These are phyloP conservation scores for Apiotrichum veenhuisii DNA, from an alignment of 1,284 basidiomycete species.

Conservation along the genomic window DNA sequence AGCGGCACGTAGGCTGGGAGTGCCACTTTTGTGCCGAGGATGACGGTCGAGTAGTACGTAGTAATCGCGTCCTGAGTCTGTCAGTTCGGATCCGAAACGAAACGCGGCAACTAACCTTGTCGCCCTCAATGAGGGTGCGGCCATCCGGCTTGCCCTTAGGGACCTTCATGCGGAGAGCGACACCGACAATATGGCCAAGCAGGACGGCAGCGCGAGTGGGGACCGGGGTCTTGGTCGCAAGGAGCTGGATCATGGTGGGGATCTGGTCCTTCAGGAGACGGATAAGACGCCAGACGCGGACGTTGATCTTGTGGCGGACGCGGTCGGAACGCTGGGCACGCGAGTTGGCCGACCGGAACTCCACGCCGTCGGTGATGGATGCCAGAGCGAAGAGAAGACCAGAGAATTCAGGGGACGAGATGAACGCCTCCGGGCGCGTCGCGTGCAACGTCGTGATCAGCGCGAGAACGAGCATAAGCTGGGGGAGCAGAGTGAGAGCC, in stretches of 20 bases:
- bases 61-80: slow-evolving; percentile 29
- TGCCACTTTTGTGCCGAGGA: slow-evolving; percentile 39
- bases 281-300: slow-evolving; percentile 38
- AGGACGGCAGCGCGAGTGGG: slow-evolving; percentile 35
- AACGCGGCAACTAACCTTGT: slow-evolving; percentile 25
- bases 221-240: slow-evolving; percentile 27
- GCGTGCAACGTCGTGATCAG: slow-evolving; percentile 31
- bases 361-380: slow-evolving; percentile 37
- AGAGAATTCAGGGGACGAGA: slow-evolving; percentile 28
- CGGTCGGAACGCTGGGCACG: slow-evolving; percentile 13
- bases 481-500: slow-evolving; percentile 31
- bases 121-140: slow-evolving; percentile 26
- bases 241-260: slow-evolving; percentile 30
- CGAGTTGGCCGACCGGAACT: slow-evolving; percentile 12
- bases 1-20: slow-evolving; percentile 31
- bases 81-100: slow-evolving; percentile 3
- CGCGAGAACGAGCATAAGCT: slow-evolving; percentile 32
- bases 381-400: slow-evolving; percentile 38
- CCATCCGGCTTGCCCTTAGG: slow-evolving; percentile 20
- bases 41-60: slow-evolving; percentile 37
- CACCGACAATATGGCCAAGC: slow-evolving; percentile 40
- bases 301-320: slow-evolving; percentile 33
- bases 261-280: slow-evolving; percentile 30
- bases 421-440: slow-evolving; percentile 25
- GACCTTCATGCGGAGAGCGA: slow-evolving; percentile 33